Evolutionary conservation across 805 yeast species (phyloP).

Genomic region (Clavispora carvajalis): DNA sequence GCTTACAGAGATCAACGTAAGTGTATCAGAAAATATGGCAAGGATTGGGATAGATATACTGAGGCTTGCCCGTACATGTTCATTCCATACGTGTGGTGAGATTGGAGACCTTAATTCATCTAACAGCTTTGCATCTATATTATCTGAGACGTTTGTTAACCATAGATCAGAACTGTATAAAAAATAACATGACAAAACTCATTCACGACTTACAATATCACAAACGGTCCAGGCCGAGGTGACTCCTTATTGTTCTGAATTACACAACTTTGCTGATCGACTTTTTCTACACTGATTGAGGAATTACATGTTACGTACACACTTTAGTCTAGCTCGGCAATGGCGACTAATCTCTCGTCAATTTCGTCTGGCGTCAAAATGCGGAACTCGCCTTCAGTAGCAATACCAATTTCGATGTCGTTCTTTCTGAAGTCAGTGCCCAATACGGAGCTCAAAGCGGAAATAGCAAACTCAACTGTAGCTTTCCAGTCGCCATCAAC

Average conservation of each 20-base stretch:
- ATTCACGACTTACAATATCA: too few relatives aligned
- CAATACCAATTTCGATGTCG: constrained; percentile 91
- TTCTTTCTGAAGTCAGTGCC: constrained; percentile 92
- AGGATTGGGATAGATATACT: constrained; percentile 85
- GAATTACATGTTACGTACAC: background rate
- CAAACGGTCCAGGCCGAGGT: too few relatives aligned
- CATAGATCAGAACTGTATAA: background rate
- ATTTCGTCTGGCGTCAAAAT: constrained; percentile 78
- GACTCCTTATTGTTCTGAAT: too few relatives aligned
- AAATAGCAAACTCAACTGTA: constrained; percentile 85
- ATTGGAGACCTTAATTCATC: too few relatives aligned
- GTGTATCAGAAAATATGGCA: constrained; percentile 84
- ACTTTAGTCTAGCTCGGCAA: constrained; percentile 87
- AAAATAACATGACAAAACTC: background rate
- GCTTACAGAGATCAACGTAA: constrained; percentile 82
- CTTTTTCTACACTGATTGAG: background rate
- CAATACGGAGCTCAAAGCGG: constrained; percentile 77
- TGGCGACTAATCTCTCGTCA: constrained; percentile 87
- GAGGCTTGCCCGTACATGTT: constrained; percentile 87
- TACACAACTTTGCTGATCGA: too few relatives aligned
- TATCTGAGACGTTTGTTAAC: too few relatives aligned
- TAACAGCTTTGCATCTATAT: too few relatives aligned
- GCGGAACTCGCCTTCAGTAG: constrained; percentile 66
- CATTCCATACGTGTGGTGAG: constrained; percentile 76
- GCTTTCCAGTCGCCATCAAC: constrained; percentile 82